Percentiles rank a stretch among this genome's conserved stretches.
Evolutionary conservation across 78 protist genomes (phyloP).

Genomic region (Polysphondylium violaceum): DNA sequence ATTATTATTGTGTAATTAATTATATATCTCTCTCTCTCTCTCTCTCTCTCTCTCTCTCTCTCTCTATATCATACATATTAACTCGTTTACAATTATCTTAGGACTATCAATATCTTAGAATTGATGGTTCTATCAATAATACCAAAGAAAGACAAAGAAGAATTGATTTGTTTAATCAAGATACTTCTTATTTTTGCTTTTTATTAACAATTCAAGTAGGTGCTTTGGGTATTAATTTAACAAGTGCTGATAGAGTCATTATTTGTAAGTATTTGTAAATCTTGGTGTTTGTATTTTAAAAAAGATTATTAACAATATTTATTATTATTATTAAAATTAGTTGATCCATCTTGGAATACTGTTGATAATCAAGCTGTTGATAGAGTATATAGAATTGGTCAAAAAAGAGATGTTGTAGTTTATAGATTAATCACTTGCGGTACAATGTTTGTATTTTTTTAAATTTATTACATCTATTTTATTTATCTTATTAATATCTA

Average conservation of each 20-base stretch:
- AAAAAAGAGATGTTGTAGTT: constrained; percentile 82
- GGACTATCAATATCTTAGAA: constrained; percentile 17
- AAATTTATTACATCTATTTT: not conserved
- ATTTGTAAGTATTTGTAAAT: constrained; percentile 27
- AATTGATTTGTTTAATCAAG: constrained; percentile 61
- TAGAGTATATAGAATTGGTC: constrained; percentile 91
- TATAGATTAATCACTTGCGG: constrained; percentile 87
- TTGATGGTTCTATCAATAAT: constrained; percentile 79
- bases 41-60: too few species aligned
- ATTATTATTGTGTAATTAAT: too few species aligned
- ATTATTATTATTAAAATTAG: constrained; percentile 8
- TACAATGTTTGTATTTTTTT: constrained; percentile 44
- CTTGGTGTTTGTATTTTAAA: not conserved
- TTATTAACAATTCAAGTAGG: constrained; percentile 87
- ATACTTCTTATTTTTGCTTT: constrained; percentile 25
- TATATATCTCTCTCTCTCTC: too few species aligned
- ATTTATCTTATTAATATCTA: too few species aligned
- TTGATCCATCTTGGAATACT: constrained; percentile 88
- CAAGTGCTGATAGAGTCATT: constrained; percentile 83
- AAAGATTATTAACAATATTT: not conserved
- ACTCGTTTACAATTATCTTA: not conserved
- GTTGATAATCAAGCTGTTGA: constrained; percentile 88
- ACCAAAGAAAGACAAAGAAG: constrained; percentile 71
- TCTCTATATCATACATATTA: too few species aligned
- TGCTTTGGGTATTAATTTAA: constrained; percentile 90